These are phyloP conservation scores for Boletus reticuloceps DNA, from an alignment of 768 basidiomycete species.

Conservation along the genomic window DNA sequence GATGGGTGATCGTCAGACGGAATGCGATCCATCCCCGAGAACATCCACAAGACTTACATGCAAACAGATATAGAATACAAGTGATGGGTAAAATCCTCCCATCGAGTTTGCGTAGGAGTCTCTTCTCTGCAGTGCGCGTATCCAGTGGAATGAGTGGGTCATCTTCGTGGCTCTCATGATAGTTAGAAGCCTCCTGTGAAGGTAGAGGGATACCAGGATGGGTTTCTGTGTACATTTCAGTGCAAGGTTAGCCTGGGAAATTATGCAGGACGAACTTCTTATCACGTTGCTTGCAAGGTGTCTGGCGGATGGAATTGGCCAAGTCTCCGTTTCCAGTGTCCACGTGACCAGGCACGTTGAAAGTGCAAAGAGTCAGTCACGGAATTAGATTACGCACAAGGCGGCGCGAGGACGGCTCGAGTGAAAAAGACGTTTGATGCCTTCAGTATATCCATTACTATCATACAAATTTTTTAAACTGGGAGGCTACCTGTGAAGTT, in stretches of 20 bases:
- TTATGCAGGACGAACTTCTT: too few species aligned
- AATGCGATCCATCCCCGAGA: background rate
- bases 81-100: constrained; percentile 65
- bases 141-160: constrained; percentile 20
- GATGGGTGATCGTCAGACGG: background rate
- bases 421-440: constrained; percentile 4
- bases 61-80: constrained; percentile 73
- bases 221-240: constrained; percentile 17
- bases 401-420: constrained; percentile 1
- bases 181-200: constrained; percentile 1
- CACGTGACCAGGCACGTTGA: too few species aligned
- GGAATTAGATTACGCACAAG: constrained; percentile 15
- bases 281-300: too few species aligned
- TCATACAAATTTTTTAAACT: too few species aligned
- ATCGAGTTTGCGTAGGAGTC: constrained; percentile 64
- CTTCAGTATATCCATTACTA: too few species aligned
- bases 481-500: too few species aligned
- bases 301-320: too few species aligned
- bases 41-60: constrained; percentile 48
- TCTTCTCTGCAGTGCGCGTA: constrained; percentile 41
- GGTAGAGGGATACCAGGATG: constrained; percentile 1
- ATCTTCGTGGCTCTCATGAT: constrained; percentile 9
- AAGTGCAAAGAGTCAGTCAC: too few species aligned
- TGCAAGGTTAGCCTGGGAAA: background rate
- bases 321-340: too few species aligned